Conservation (phyloP, 768 basidiomycete species). For the Boletellus sp. region DNA sequence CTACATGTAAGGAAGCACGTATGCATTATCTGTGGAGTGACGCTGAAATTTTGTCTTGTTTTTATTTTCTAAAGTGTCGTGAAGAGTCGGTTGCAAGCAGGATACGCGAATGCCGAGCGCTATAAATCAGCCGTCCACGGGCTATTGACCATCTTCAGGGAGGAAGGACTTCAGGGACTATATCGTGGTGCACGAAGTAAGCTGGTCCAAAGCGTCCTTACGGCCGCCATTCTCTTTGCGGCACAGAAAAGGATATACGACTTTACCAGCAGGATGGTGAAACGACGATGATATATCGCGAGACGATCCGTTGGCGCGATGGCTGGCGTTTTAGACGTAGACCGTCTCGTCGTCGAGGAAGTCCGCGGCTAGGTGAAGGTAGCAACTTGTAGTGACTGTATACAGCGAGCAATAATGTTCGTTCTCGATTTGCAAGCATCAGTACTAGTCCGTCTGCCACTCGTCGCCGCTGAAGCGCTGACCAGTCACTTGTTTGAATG, state of each 20-base stretch:
- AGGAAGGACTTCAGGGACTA: slow-evolving; percentile 79
- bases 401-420: neutral
- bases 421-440: neutral
- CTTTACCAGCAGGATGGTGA: slow-evolving; percentile 50
- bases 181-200: slow-evolving; percentile 89
- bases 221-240: slow-evolving; percentile 90
- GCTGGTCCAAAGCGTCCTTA: slow-evolving; percentile 86
- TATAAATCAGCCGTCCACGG: slow-evolving; percentile 79
- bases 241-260: slow-evolving; percentile 82
- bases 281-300: neutral
- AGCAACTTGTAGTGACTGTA: neutral
- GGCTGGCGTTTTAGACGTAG: slow-evolving; percentile 11
- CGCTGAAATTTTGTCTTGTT: neutral
- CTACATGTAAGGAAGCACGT: slow-evolving; percentile 50
- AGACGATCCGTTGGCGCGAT: no score
- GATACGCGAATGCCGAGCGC: slow-evolving; percentile 58
- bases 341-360: slow-evolving; percentile 11
- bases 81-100: slow-evolving; percentile 77
- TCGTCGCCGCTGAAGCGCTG: no score
- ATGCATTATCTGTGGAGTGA: neutral
- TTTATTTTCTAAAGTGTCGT: slow-evolving; percentile 45
- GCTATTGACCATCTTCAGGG: slow-evolving; percentile 67
- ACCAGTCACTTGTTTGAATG: slow-evolving; percentile 31
- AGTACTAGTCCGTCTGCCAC: no score
- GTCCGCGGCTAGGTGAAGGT: neutral